These are phyloP conservation scores for Mycogone perniciosa DNA, from an alignment of 2,329 filamentous ascomycete genomes.

Conservation along the genomic window DNA sequence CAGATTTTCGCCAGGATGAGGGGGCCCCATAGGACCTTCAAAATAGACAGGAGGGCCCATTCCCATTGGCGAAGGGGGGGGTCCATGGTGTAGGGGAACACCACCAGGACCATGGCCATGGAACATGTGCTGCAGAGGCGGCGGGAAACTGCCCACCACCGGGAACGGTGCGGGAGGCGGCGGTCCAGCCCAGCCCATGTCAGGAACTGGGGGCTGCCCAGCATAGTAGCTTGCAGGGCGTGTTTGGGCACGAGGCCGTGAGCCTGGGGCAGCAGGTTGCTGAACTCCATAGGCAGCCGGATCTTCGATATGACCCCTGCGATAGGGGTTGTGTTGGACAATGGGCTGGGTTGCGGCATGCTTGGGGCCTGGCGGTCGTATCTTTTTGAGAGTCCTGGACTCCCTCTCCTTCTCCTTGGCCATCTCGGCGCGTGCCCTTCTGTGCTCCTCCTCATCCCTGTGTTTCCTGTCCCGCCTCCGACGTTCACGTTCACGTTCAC, in stretches of 20 bases:
- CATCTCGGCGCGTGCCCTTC: slow-evolving; percentile 10
- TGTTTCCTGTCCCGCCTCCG: slow-evolving; percentile 20
- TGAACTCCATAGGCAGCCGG: slow-evolving; percentile 31
- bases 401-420: slow-evolving; percentile 17
- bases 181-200: slow-evolving; percentile 23
- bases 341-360: slow-evolving; percentile 29
- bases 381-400: slow-evolving; percentile 22
- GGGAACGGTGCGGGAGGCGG: slow-evolving; percentile 19
- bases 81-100: slow-evolving; percentile 20
- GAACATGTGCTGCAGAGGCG: slow-evolving; percentile 21
- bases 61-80: slow-evolving; percentile 23
- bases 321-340: slow-evolving; percentile 25
- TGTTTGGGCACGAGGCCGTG: slow-evolving; percentile 28
- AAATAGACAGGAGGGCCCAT: slow-evolving; percentile 26
- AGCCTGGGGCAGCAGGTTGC: slow-evolving; percentile 26
- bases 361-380: slow-evolving; percentile 24
- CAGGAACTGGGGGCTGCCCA: slow-evolving; percentile 24
- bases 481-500: slow-evolving; percentile 18
- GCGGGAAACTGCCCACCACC: slow-evolving; percentile 26
- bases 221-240: slow-evolving; percentile 32
- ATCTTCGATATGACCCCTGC: slow-evolving; percentile 28
- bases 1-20: slow-evolving; percentile 24
- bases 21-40: slow-evolving; percentile 21
- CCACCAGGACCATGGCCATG: neutral
- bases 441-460: slow-evolving; percentile 18